These are phyloP conservation scores for Parasitella parasitica DNA, from an alignment of 371 early-diverging fungal genomes.

Conservation along the genomic window DNA sequence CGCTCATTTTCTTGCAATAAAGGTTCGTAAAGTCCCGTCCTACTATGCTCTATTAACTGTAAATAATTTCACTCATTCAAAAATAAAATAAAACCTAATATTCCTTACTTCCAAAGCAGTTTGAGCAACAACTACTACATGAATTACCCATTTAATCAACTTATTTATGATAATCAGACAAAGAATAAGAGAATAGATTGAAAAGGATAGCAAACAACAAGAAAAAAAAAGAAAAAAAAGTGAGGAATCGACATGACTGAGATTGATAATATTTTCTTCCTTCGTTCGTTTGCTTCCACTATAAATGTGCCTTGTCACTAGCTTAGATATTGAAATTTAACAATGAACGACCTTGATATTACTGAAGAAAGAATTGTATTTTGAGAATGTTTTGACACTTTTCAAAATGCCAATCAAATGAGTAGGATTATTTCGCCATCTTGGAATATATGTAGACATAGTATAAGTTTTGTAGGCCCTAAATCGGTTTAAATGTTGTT, in stretches of 20 bases:
- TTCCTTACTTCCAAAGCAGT: slow-evolving; percentile 50
- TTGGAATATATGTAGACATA: too few relatives aligned
- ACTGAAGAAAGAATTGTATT: too few relatives aligned
- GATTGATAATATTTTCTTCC: not conserved
- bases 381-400: too few relatives aligned
- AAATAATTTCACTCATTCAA: not conserved
- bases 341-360: too few relatives aligned
- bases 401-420: too few relatives aligned
- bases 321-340: too few relatives aligned
- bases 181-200: not conserved
- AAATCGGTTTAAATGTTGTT: too few relatives aligned
- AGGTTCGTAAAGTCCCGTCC: slow-evolving; percentile 69
- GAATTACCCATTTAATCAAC: slow-evolving; percentile 17
- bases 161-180: not conserved
- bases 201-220: not conserved
- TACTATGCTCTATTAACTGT: slow-evolving; percentile 31
- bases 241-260: not conserved
- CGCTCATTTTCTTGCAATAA: slow-evolving; percentile 83
- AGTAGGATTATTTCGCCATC: too few relatives aligned
- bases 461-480: too few relatives aligned
- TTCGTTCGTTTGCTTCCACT: not conserved
- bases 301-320: too few relatives aligned
- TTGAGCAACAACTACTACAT: slow-evolving; percentile 38
- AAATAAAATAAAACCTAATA: slow-evolving; percentile 3
- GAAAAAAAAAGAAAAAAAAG: not conserved